Evolutionary conservation across 192 early-diverging fungal species (phyloP).

Genomic region (Coemansia sp.): DNA sequence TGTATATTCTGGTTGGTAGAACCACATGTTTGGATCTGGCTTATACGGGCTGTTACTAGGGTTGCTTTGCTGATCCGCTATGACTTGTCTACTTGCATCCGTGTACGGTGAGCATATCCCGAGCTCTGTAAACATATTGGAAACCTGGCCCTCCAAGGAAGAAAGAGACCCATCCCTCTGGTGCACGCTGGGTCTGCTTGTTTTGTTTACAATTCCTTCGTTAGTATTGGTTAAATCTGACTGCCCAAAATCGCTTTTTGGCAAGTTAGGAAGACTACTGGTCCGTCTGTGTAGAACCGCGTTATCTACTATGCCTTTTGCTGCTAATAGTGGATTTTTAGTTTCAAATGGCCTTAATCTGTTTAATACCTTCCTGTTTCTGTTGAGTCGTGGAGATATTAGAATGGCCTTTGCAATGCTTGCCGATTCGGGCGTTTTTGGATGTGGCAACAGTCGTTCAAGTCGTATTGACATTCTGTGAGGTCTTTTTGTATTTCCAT

Average conservation of each 20-base stretch:
- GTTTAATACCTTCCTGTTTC: background rate
- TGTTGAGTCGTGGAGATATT: background rate
- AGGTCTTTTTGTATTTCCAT: background rate
- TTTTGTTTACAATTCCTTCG: background rate
- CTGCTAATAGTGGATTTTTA: background rate
- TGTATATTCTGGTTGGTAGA: slow-evolving; percentile 13
- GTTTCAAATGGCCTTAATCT: background rate
- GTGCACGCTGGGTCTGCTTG: background rate
- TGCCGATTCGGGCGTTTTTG: slow-evolving; percentile 13
- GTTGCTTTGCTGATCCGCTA: background rate
- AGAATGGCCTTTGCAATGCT: slow-evolving; percentile 1
- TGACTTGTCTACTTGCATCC: background rate
- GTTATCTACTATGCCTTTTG: background rate
- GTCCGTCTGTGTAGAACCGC: slow-evolving; percentile 10
- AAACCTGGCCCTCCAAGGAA: slow-evolving; percentile 39
- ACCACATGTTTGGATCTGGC: slow-evolving; percentile 20
- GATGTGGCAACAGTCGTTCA: slow-evolving; percentile 22
- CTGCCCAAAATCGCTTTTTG: background rate
- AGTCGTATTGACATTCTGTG: slow-evolving; percentile 29
- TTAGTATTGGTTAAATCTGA: background rate
- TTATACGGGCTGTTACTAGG: background rate
- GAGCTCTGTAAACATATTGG: slow-evolving; percentile 39
- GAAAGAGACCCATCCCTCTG: background rate
- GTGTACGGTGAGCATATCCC: slow-evolving; percentile 30
- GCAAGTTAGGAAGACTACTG: slow-evolving; percentile 14